Evolutionary conservation across 441 rosid species (phyloP).

Genomic region (Gossypium lobatum): DNA sequence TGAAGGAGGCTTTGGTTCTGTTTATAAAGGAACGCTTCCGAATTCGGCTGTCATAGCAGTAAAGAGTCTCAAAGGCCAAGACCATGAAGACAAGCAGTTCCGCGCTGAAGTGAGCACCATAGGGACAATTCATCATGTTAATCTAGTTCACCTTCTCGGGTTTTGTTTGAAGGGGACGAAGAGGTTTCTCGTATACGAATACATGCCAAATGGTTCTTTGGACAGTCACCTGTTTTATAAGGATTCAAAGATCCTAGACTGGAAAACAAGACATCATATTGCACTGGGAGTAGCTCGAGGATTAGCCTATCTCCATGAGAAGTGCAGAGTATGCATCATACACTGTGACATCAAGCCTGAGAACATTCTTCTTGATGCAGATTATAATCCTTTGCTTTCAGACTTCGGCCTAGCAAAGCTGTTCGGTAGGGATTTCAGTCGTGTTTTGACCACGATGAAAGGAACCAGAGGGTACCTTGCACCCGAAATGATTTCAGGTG

Average conservation of each 20-base stretch:
- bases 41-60: slow-evolving; percentile 56
- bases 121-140: slow-evolving; percentile 69
- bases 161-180: slow-evolving; percentile 53
- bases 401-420: slow-evolving; percentile 83
- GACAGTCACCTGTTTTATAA: slow-evolving; percentile 42
- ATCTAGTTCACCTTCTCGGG: slow-evolving; percentile 68
- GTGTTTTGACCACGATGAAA: slow-evolving; percentile 67
- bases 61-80: slow-evolving; percentile 57
- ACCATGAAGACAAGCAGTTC: slow-evolving; percentile 77
- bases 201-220: slow-evolving; percentile 67
- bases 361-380: slow-evolving; percentile 59
- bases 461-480: slow-evolving; percentile 85
- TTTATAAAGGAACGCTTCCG: slow-evolving; percentile 52
- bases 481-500: slow-evolving; percentile 80
- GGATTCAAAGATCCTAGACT: slow-evolving; percentile 28
- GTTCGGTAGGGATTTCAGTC: slow-evolving; percentile 64
- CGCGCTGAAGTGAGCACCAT: slow-evolving; percentile 64
- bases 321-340: slow-evolving; percentile 72
- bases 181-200: slow-evolving; percentile 58
- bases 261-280: slow-evolving; percentile 50
- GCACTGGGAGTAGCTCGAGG: slow-evolving; percentile 71
- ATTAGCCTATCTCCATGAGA: slow-evolving; percentile 58
- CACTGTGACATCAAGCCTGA: slow-evolving; percentile 84
- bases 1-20: slow-evolving; percentile 80
- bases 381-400: slow-evolving; percentile 58